Evolutionary conservation across 225 moss, liverwort and hornwort species (phyloP).

Genomic region (Climacium dendroides): DNA sequence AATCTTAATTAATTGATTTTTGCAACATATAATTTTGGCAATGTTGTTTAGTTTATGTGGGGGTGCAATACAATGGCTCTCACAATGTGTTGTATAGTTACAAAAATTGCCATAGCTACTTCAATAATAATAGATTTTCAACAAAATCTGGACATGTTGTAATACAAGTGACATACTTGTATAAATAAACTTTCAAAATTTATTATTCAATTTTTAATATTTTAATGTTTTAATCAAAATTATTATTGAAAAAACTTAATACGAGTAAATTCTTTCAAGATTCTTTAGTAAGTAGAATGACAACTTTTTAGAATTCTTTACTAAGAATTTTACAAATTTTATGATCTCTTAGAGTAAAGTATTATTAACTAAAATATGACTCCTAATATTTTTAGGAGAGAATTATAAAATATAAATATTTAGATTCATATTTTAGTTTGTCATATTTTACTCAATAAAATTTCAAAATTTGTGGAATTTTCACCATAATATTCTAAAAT

Average conservation of each 20-base stretch:
- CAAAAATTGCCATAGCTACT: neutral
- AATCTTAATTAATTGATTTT: neutral
- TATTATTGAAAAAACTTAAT: rapidly evolving
- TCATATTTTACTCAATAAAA: too few relatives aligned
- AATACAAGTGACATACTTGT: rapidly evolving
- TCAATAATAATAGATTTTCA: neutral
- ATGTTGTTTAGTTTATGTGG: neutral
- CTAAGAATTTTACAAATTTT: neutral
- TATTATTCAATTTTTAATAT: too few relatives aligned
- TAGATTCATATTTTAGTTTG: rapidly evolving
- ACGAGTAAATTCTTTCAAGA: neutral
- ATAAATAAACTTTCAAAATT: too few relatives aligned
- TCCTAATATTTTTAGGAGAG: too few relatives aligned
- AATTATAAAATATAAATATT: neutral
- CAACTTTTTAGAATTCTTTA: rapidly evolving
- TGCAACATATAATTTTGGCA: neutral
- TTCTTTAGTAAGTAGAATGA: neutral
- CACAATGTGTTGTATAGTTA: neutral
- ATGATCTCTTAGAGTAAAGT: neutral
- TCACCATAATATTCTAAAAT: neutral
- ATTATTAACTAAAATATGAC: rapidly evolving
- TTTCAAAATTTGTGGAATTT: rapidly evolving
- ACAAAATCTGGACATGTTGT: neutral
- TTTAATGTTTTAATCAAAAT: neutral
- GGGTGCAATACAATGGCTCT: neutral